Conservation (phyloP, 495 filamentous ascomycete genomes). For the Penicillium tannophilum region DNA sequence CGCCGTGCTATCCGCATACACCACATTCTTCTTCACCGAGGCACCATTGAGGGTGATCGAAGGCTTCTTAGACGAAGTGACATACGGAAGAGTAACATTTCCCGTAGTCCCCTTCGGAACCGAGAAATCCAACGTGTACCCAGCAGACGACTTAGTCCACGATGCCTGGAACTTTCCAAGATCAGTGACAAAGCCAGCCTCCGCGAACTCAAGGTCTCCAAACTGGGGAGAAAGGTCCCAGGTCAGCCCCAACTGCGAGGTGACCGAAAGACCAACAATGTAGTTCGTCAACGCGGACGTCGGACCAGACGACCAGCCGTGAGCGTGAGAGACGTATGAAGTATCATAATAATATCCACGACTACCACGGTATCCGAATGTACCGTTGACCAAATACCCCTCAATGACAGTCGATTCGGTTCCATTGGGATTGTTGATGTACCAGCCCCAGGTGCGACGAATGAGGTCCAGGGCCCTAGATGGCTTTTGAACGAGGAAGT, state of each 20-base stretch:
- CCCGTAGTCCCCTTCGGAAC: conserved; percentile 53
- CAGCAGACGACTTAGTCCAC: conserved; percentile 34
- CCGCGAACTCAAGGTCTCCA: conserved; percentile 50
- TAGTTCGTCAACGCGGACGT: conserved; percentile 56
- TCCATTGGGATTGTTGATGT: conserved; percentile 61
- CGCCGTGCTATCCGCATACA: conserved; percentile 24
- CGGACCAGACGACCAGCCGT: conserved; percentile 63
- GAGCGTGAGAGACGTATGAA: conserved; percentile 54
- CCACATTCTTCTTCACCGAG: conserved; percentile 21
- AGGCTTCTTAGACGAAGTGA: conserved; percentile 24
- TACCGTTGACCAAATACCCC: conserved; percentile 57
- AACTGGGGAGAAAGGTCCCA: conserved; percentile 57
- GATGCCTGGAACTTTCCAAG: conserved; percentile 53
- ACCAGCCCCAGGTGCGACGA: conserved; percentile 61
- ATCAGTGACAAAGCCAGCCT: conserved; percentile 58
- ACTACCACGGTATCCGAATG: conserved; percentile 57
- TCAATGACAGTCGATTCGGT: conserved; percentile 64
- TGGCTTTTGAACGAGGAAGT: conserved; percentile 49
- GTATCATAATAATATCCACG: conserved; percentile 38
- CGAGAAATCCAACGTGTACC: conserved; percentile 37
- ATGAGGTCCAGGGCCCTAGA: conserved; percentile 58
- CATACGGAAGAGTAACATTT: conserved; percentile 38
- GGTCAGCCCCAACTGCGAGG: conserved; percentile 46
- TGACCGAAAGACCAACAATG: conserved; percentile 56
- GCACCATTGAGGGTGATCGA: conserved; percentile 34